Evolutionary conservation across 805 yeast species (phyloP), one percentile per base, ranked within the genome.

Genomic region (Nakazawaea ishiwadae): DNA sequence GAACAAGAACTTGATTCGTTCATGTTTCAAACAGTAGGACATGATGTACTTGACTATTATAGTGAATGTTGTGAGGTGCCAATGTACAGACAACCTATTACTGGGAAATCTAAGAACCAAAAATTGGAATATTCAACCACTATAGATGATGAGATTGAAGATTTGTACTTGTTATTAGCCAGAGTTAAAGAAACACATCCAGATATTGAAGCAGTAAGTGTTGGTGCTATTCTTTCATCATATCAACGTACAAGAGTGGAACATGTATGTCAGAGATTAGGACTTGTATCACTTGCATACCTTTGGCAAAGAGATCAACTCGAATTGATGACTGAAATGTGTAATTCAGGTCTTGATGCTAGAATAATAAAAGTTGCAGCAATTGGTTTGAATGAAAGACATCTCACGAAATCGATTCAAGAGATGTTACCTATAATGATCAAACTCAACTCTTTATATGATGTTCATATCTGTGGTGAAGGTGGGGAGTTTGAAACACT

Each of bases 21-120:
- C 56, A 93, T 93, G 99, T 93, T 86, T 60, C 99, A 93, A 62
- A 93, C 99, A 0, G 98, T 93, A 6, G 99, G 99, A 0, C 93
- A 85, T 59, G 86, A 84, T 47, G 76, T 84, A 3, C 69, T 93
- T 2, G 71, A 75, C 0, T 60, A 66, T 40, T 87, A 90, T 54
- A 65, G 74, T 3, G 70, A 80, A 45, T 85, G 96, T 53, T 64
- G 85, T 31, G 90, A 79, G 6, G 77, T 84, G 1, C 98, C 99
- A 0, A 62, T 93, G 56, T 88, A 81, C 53, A 64, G 96, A 38
- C 77, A 73, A 5, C 68, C 69, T 11, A 87, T 91, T 26, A 52
- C 49, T 0, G 93, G 95, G 0, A 55, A 61, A 0, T 79, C 95
- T 0, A 65, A 75, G 29, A 80, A 84, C 49, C 81, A 77, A 42